phyloP scores from a whole-genome alignment of 345 rosid genomes.

The Gossypium thurberi region DNA sequence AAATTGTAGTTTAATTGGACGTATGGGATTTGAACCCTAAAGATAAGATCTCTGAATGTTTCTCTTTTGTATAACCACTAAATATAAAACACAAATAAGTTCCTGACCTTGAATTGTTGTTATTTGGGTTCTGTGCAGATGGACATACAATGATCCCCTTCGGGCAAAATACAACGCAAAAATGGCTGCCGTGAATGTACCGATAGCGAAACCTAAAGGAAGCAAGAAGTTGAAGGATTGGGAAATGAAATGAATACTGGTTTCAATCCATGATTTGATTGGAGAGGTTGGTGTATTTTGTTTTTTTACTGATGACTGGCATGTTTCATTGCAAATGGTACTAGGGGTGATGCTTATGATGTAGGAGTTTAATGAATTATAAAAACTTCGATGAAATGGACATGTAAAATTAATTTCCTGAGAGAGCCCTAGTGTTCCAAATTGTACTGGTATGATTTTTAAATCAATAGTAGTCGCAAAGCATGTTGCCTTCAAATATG shows the following conservation, averaged over 20 bases:
- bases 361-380: not conserved
- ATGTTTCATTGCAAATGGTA: not conserved
- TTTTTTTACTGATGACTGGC: not conserved
- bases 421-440: no score
- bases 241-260: conserved; percentile 23
- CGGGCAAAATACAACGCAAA: conserved; percentile 68
- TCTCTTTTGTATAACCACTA: no score
- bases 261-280: not conserved
- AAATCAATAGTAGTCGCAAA: no score
- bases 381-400: not conserved
- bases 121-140: conserved; percentile 33
- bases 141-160: conserved; percentile 63
- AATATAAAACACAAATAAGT: not conserved
- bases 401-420: not conserved
- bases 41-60: not conserved
- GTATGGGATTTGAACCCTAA: not conserved
- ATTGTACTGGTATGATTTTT: no score
- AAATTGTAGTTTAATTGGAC: not conserved
- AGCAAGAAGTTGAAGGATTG: conserved; percentile 78
- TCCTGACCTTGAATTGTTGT: not conserved
- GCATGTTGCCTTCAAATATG: no score
- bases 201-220: conserved; percentile 63
- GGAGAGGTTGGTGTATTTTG: not conserved
- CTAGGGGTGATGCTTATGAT: not conserved
- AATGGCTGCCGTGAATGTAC: conserved; percentile 67